These are phyloP conservation scores for Panus rudis DNA, from an alignment of 768 basidiomycete genomes.

Conservation along the genomic window DNA sequence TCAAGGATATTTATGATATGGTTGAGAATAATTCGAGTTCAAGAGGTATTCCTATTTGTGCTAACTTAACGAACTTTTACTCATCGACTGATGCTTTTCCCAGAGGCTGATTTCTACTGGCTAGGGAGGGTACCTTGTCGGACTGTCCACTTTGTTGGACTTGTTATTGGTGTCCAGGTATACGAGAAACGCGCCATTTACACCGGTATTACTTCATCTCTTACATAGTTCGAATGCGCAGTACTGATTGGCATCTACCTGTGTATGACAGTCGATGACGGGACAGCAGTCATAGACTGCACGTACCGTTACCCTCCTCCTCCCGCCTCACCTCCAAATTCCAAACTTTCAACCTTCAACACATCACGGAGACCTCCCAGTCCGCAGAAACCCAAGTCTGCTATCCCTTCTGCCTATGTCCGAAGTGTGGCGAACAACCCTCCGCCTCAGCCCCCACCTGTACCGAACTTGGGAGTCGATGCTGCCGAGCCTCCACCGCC, in stretches of 20 bases:
- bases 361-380: background rate
- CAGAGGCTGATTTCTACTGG: slow-evolving; percentile 62
- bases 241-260: too few species aligned
- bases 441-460: slow-evolving; percentile 25
- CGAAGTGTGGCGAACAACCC: background rate
- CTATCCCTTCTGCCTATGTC: background rate
- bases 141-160: slow-evolving; percentile 50
- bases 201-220: too few species aligned
- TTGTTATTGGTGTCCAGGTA: slow-evolving; percentile 55
- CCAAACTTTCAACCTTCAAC: slow-evolving; percentile 1
- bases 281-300: slow-evolving; percentile 69
- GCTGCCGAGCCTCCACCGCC: slow-evolving; percentile 11
- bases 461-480: slow-evolving; percentile 23
- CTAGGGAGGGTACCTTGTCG: slow-evolving; percentile 67
- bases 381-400: background rate
- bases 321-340: slow-evolving; percentile 6
- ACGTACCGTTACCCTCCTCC: slow-evolving; percentile 32
- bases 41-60: slow-evolving; percentile 9
- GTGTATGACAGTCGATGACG: slow-evolving; percentile 59
- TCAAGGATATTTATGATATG: slow-evolving; percentile 18
- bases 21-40: slow-evolving; percentile 11
- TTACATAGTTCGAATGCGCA: too few species aligned
- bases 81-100: background rate
- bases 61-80: background rate
- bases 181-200: slow-evolving; percentile 59